Evolutionary conservation across 225 moss, liverwort and hornwort genomes (phyloP).

Genomic region (Pseudisothecium myosuroides): DNA sequence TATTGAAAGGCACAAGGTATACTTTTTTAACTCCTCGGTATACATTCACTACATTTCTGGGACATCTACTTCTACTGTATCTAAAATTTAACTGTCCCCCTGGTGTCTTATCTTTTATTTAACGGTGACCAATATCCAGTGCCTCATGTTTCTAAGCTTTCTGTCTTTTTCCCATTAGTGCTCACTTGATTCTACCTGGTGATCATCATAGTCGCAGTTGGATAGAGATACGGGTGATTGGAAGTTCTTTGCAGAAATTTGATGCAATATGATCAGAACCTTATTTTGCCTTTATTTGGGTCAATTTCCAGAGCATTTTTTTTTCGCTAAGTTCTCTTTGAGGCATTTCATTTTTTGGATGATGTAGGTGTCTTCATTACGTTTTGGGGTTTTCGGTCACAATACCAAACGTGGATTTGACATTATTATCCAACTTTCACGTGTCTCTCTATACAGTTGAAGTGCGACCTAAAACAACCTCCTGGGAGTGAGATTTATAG

Average conservation of each 20-base stretch:
- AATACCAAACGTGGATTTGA: background rate
- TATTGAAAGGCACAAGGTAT: slow-evolving; percentile 79
- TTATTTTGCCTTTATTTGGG: background rate
- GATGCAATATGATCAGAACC: background rate
- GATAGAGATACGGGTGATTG: background rate
- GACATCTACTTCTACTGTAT: background rate
- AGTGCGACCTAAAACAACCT: slow-evolving; percentile 76
- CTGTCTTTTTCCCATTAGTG: background rate
- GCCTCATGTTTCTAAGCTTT: background rate
- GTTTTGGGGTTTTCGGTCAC: background rate
- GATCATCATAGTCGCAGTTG: background rate
- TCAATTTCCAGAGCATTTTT: background rate
- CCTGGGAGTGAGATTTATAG: slow-evolving; percentile 92
- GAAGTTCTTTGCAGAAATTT: background rate
- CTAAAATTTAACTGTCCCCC: background rate
- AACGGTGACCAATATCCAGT: background rate
- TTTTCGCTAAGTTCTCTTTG: background rate
- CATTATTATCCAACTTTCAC: background rate
- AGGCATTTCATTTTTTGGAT: background rate
- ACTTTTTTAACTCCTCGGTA: background rate
- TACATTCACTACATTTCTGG: background rate
- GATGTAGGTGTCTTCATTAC: background rate
- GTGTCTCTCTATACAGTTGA: slow-evolving; percentile 36
- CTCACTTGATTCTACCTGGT: background rate
- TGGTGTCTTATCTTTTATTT: background rate